These are phyloP conservation scores for Leishmania gerbilli DNA, from an alignment of 208 protist species.

Conservation along the genomic window DNA sequence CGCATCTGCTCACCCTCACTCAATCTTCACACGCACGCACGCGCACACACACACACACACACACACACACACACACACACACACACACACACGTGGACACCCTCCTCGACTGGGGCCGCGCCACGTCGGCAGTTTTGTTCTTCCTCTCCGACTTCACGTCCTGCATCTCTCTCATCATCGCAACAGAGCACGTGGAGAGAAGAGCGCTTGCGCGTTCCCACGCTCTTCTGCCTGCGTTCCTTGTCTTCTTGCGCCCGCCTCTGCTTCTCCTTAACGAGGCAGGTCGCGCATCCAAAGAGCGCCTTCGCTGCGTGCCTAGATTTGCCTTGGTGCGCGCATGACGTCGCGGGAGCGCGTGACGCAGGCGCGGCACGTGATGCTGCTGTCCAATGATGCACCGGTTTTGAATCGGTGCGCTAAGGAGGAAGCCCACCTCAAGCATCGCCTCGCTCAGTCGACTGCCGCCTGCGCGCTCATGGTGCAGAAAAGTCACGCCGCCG, in stretches of 20 bases:
- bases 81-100: neutral
- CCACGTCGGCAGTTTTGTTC: neutral
- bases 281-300: neutral
- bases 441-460: constrained; percentile 30
- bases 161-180: neutral
- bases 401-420: constrained; percentile 41
- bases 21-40: neutral
- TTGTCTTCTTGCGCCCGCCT: neutral
- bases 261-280: neutral
- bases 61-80: neutral
- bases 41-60: too few relatives aligned
- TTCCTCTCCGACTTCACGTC: neutral
- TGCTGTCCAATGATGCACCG: constrained; percentile 41
- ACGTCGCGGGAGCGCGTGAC: constrained; percentile 22
- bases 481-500: constrained; percentile 19
- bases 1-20: neutral
- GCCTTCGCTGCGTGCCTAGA: neutral
- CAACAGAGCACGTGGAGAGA: neutral
- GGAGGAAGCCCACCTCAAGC: constrained; percentile 32
- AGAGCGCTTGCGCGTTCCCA: neutral
- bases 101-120: neutral
- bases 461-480: constrained; percentile 12
- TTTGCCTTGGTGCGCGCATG: neutral
- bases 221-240: neutral
- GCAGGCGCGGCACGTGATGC: constrained; percentile 32